phyloP scores from a whole-genome alignment of 164 flowering plant genomes.

The Magnolia sinica region DNA sequence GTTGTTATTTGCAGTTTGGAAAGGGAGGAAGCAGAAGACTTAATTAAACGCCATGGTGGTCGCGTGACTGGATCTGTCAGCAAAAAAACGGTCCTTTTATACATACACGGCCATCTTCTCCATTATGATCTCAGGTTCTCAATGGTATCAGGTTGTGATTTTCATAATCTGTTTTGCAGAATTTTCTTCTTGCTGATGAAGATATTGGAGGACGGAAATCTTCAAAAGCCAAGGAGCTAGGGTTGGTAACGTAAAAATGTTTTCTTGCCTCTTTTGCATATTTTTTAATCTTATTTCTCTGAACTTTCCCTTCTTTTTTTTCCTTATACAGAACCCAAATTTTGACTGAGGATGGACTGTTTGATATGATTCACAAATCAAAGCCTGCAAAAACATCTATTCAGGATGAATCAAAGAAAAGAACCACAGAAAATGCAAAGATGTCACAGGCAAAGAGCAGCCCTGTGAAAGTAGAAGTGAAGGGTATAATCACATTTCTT shows the following conservation, averaged over 20 bases:
- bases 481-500: slow-evolving; percentile 35
- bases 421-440: slow-evolving; percentile 28
- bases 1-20: slow-evolving; percentile 65
- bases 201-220: slow-evolving; percentile 92
- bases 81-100: slow-evolving; percentile 70
- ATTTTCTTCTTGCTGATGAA: slow-evolving; percentile 91
- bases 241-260: slow-evolving; percentile 41
- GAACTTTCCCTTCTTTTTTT: slow-evolving; percentile 1
- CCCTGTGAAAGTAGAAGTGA: slow-evolving; percentile 45
- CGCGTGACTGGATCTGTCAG: slow-evolving; percentile 95
- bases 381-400: slow-evolving; percentile 36
- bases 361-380: slow-evolving; percentile 82
- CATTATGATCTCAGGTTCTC: neutral
- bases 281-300: slow-evolving; percentile 1
- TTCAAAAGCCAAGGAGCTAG: slow-evolving; percentile 86
- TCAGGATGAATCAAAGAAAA: slow-evolving; percentile 34
- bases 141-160: slow-evolving; percentile 5
- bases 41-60: slow-evolving; percentile 94
- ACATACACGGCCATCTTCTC: neutral
- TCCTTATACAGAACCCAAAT: slow-evolving; percentile 53
- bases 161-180: slow-evolving; percentile 45
- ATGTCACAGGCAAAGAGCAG: slow-evolving; percentile 39
- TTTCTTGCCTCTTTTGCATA: neutral
- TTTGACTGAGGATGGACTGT: slow-evolving; percentile 88
- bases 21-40: slow-evolving; percentile 95